phyloP scores from a whole-genome alignment of 2,329 filamentous ascomycete species.

The Claviceps sp. region DNA sequence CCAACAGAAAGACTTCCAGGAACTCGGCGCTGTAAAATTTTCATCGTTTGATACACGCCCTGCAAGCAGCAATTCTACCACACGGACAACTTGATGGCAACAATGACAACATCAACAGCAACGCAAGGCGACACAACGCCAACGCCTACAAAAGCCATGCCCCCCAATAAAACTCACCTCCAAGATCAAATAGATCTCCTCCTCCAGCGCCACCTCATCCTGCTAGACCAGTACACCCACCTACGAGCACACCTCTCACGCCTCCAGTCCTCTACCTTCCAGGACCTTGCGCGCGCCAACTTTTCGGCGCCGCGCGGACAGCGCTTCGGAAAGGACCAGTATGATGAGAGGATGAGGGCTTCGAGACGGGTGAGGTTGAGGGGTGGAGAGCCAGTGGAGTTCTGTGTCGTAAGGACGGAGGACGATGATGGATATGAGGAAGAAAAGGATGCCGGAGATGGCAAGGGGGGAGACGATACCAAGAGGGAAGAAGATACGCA shows the following conservation, averaged over 20 bases:
- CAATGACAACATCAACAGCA: neutral
- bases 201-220: conserved; percentile 49
- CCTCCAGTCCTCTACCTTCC: conserved; percentile 42
- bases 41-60: too few species aligned
- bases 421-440: neutral
- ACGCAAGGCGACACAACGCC: neutral
- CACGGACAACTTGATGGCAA: too few species aligned
- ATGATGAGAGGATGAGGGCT: conserved; percentile 62
- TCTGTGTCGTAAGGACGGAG: neutral
- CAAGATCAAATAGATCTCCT: conserved; percentile 43
- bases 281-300: conserved; percentile 59
- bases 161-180: neutral
- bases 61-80: too few species aligned
- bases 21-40: too few species aligned
- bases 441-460: neutral
- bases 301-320: conserved; percentile 51
- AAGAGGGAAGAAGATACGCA: neutral
- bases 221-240: conserved; percentile 53
- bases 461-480: neutral
- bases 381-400: neutral
- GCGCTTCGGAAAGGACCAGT: conserved; percentile 56
- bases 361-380: conserved; percentile 19
- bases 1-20: too few species aligned
- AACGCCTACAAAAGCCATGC: neutral
- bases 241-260: conserved; percentile 40